Evolutionary conservation across 768 basidiomycete species (phyloP).

Genomic region (Suillus americanus): DNA sequence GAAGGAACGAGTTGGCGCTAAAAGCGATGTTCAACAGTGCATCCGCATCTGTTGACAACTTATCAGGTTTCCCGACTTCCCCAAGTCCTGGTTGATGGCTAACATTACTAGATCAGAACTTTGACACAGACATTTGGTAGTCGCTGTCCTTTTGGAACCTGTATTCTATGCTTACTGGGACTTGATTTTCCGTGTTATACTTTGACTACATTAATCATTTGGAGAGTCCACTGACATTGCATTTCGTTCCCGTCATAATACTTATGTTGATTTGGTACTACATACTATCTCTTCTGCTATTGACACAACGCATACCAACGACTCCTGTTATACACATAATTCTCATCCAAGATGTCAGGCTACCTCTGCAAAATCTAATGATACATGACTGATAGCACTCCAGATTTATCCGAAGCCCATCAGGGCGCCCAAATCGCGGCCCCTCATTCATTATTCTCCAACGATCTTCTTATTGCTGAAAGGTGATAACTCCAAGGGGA

Average conservation of each 20-base stretch:
- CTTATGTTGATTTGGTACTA: background rate
- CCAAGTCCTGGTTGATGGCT: background rate
- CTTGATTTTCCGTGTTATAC: background rate
- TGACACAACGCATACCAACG: background rate
- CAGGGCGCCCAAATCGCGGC: background rate
- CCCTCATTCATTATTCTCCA: slow-evolving; percentile 17
- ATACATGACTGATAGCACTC: slow-evolving; percentile 1
- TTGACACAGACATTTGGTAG: background rate
- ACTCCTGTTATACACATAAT: background rate
- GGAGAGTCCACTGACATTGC: background rate
- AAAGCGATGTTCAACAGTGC: slow-evolving; percentile 78
- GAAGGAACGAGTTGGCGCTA: slow-evolving; percentile 78
- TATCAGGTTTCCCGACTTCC: background rate
- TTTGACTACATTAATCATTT: slow-evolving; percentile 1
- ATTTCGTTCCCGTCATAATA: background rate
- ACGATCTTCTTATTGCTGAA: slow-evolving; percentile 32
- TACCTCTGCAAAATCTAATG: background rate
- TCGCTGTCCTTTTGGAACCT: background rate
- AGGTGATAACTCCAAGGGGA: slow-evolving; percentile 29
- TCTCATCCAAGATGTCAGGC: background rate
- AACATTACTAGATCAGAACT: background rate
- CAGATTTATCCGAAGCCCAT: slow-evolving; percentile 14
- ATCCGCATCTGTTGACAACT: slow-evolving; percentile 7
- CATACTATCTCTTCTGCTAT: background rate
- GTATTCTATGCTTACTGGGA: background rate